Evolutionary conservation across 192 early-diverging fungal genomes (phyloP), one percentile per base, ranked within the genome.

Genomic region (Rhizoclosmatium globosum): DNA sequence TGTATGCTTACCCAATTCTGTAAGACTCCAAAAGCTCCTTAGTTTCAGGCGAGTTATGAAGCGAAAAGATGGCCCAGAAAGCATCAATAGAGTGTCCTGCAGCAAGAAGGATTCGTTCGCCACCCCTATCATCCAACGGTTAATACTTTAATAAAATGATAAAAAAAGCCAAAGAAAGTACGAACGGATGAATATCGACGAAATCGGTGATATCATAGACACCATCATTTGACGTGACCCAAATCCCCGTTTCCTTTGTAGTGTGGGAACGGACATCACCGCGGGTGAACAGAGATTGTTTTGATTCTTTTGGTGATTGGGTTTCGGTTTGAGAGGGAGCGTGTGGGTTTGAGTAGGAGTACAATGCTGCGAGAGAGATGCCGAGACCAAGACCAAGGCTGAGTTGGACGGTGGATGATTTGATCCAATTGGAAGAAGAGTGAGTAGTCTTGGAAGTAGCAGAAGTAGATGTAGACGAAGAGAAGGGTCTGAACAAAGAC

Each of bases 191-290:
- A 41, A 87, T 71, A 64, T 86, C 85, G 47, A 89, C 84, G 65
- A 88, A 89, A 2, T 76, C 64, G 23, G 88, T 86, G 43, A 89
- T 83, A 76, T 89, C 88, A 82, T 88, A 88, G 39, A 88, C 89
- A 44, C 79, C 84, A 61, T 82, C 61, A 31, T 64, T 59, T 46
- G 76, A 78, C 43, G 82, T 86, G 48, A 88, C 83, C 84, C 84
- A 87, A 21, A 88, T 86, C 46, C 85, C 84, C 2, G 64, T 82
- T 41, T 71, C 71, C 48, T 79, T 77, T 19, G 82, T 79, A 50
- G 47, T 85, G 82, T 88, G 86, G 4, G 46, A n/a, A 0, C 84
- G 50, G 23, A 89, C 83, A 59, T 88, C 82, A 38, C n/a, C 74
- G 17, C 83, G 60, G 2, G 80, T 82, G 67, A 72, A 85, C 2